Evolutionary conservation across 345 rosid genomes (phyloP).

Genomic region (Xanthoceras sorbifolium): DNA sequence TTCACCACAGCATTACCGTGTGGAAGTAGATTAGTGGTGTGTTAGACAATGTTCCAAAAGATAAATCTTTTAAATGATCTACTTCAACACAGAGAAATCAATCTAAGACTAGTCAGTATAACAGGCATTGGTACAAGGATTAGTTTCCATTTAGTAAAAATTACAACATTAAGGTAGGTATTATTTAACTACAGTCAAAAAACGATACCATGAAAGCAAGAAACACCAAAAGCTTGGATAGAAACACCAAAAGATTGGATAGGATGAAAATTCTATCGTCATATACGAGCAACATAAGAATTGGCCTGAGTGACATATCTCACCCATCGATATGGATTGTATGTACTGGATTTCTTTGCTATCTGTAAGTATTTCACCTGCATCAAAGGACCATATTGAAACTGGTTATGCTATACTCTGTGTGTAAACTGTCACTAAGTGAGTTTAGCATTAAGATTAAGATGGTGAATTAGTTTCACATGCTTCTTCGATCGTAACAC

Average conservation of each 20-base stretch:
- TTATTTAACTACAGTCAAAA: not conserved
- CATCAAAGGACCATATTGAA: conserved; percentile 22
- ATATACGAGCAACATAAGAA: conserved; percentile 89
- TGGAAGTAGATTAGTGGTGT: no score
- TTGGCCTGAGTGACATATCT: conserved; percentile 98
- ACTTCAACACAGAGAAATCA: not conserved
- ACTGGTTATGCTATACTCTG: not conserved
- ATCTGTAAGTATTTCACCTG: conserved; percentile 99
- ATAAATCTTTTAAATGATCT: not conserved
- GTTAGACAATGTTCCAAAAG: not conserved
- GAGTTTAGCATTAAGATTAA: not conserved
- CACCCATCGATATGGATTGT: conserved; percentile 98
- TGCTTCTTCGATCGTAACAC: not conserved
- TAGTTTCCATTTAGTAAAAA: not conserved
- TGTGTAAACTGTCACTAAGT: not conserved
- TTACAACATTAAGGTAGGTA: not conserved
- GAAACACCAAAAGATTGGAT: not conserved
- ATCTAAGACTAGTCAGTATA: not conserved
- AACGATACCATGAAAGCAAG: not conserved
- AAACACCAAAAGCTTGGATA: no score
- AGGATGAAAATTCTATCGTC: conserved; percentile 10
- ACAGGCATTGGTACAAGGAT: conserved; percentile 7
- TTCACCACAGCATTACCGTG: not conserved
- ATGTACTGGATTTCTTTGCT: conserved; percentile 78
- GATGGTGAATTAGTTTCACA: not conserved